A percentile compares a stretch with the other conserved stretches of the same genome.
These are phyloP conservation scores for Beauveria bassiana DNA, from an alignment of 2,329 filamentous ascomycete genomes.

Conservation along the genomic window DNA sequence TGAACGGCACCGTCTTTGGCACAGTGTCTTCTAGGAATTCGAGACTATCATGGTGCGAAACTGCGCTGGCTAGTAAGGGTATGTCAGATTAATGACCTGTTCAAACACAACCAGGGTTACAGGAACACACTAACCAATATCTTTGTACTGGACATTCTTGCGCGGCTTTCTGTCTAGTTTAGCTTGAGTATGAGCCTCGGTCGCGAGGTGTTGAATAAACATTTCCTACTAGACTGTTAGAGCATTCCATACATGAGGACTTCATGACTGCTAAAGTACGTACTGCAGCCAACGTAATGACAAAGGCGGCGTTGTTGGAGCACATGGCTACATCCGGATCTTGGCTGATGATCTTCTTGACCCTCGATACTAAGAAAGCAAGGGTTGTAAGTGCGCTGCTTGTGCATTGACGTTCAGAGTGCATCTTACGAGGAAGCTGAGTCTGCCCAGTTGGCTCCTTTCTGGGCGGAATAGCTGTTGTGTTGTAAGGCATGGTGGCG, in stretches of 20 bases:
- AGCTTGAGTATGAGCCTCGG: slow-evolving; percentile 78
- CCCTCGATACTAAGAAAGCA: slow-evolving; percentile 63
- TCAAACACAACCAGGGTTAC: neutral
- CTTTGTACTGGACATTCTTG: slow-evolving; percentile 91
- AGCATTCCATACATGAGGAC: neutral
- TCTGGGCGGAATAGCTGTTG: slow-evolving; percentile 68
- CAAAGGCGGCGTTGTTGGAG: slow-evolving; percentile 89
- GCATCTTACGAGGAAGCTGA: slow-evolving; percentile 68
- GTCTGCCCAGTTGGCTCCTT: slow-evolving; percentile 80
- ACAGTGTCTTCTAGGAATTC: slow-evolving; percentile 91
- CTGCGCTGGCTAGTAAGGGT: slow-evolving; percentile 59
- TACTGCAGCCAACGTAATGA: slow-evolving; percentile 84
- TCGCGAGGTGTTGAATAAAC: slow-evolving; percentile 87
- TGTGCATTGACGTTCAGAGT: neutral
- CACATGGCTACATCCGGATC: slow-evolving; percentile 81
- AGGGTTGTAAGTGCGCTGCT: neutral
- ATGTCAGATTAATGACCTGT: neutral
- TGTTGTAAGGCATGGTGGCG: slow-evolving; percentile 77
- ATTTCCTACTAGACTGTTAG: slow-evolving; percentile 58
- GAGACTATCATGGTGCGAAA: slow-evolving; percentile 83
- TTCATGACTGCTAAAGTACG: slow-evolving; percentile 15
- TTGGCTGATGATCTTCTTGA: slow-evolving; percentile 89
- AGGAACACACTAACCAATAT: slow-evolving; percentile 56
- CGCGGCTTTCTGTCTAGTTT: slow-evolving; percentile 88
- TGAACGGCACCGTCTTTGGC: slow-evolving; percentile 76